These are phyloP conservation scores for Panellus pusillus DNA, from an alignment of 768 basidiomycete species.

Conservation along the genomic window DNA sequence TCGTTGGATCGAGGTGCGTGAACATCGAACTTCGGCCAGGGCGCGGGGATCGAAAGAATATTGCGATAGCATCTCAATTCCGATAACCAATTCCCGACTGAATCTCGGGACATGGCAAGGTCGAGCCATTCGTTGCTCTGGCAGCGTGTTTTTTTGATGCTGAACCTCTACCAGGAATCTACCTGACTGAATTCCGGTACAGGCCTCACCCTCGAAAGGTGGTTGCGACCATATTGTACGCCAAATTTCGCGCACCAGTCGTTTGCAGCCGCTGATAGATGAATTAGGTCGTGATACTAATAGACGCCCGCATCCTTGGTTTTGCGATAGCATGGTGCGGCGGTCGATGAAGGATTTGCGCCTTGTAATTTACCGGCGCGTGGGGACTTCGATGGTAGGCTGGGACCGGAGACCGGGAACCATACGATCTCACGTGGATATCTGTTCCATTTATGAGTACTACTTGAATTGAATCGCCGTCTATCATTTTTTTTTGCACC, in stretches of 20 bases:
- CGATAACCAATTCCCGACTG: constrained; percentile 75
- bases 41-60: too few relatives aligned
- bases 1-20: constrained; percentile 67
- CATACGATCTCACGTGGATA: too few relatives aligned
- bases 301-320: background rate
- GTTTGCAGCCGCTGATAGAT: background rate
- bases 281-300: background rate
- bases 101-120: constrained; percentile 96
- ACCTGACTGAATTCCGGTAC: constrained; percentile 83
- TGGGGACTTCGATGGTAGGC: background rate
- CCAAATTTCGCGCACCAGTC: background rate
- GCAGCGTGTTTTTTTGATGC: background rate
- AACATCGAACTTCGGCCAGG: too few relatives aligned
- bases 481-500: too few relatives aligned
- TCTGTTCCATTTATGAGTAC: too few relatives aligned
- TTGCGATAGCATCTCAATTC: constrained; percentile 54
- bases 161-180: constrained; percentile 42
- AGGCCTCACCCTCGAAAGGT: constrained; percentile 62
- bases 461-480: too few relatives aligned
- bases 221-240: constrained; percentile 75
- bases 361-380: background rate
- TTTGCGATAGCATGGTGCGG: too few relatives aligned
- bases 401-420: too few relatives aligned
- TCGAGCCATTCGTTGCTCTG: constrained; percentile 1
- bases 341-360: too few relatives aligned